Evolutionary conservation across 2,329 filamentous ascomycete genomes (phyloP), one percentile per base, ranked within the genome.

Genomic region (Colletotrichum cuscutae): DNA sequence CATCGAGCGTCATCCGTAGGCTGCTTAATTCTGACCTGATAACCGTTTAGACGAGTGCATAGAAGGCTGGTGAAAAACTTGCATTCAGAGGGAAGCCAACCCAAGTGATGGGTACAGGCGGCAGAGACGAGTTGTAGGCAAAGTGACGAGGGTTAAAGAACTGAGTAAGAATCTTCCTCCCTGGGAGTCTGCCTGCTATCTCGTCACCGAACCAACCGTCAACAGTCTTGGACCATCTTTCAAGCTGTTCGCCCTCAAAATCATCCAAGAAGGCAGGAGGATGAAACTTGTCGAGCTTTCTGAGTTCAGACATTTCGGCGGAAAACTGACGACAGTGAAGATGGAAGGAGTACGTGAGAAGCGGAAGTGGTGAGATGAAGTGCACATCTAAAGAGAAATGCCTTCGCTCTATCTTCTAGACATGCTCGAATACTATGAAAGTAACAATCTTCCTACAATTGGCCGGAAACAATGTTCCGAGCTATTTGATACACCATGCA

Each of bases 81-180:
- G 28, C 56, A n/a, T 58, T 58, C 24, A 58, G 56, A 58, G 56
- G 56, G 28, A 58, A 58, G 28, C 56, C 56, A 58, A 58, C 56
- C 56, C 26, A 58, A 26, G 56, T 58, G 56, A 58, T 58, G 28
- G 56, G 56, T 32, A 58, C 19, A 58, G 49, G 5, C 2, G 49
- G 49, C 8, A 53, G 49, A 53, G 49, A 24, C n/a, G 49, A 53
- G 5, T 53, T n/a, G 24, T 24, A 53, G 9, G 8, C 49, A 13
- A 58, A 28, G n/a, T 60, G 30, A 8, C 19, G 32, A 30, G 32
- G n/a, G 32, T n/a, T 35, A 4, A 35, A 53, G 49, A 53, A 53
- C 49, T 53, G 49, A 13, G 49, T 53, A 13, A 53, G 49, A 53
- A 53, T 53, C n/a, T 24, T 53, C 24, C 49, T n/a, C 9, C 49